phyloP scores from a whole-genome alignment of 148 eudicot species.

The Cornus suecica region DNA sequence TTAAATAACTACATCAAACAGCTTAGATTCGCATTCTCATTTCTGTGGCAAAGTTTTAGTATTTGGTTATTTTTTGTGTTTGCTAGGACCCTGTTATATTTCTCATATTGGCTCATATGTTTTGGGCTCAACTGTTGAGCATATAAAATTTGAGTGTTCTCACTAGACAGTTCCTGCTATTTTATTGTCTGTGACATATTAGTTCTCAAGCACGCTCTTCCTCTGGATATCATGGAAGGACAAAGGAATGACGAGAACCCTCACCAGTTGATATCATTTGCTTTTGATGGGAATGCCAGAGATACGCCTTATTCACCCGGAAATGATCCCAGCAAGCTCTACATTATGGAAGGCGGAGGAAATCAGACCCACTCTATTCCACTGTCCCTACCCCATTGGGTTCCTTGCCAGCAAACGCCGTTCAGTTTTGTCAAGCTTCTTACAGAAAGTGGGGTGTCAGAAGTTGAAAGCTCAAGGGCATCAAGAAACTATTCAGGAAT shows the following conservation, averaged over 20 bases:
- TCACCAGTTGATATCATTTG: constrained; percentile 23
- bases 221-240: constrained; percentile 26
- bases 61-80: not conserved
- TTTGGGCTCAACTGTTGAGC: not conserved
- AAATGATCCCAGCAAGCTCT: constrained; percentile 13
- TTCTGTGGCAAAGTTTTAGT: not conserved
- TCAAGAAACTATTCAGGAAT: constrained; percentile 10
- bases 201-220: constrained; percentile 4
- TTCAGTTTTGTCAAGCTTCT: constrained; percentile 18
- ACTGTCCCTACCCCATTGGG: constrained; percentile 25
- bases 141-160: not conserved
- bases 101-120: not conserved
- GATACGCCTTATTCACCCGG: constrained; percentile 11
- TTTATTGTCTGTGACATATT: not conserved
- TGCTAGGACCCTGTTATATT: not conserved
- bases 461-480: constrained; percentile 22
- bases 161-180: not conserved
- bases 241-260: constrained; percentile 10
- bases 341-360: not conserved
- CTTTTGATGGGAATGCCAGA: constrained; percentile 20
- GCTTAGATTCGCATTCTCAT: no score
- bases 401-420: constrained; percentile 23
- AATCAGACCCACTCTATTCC: constrained; percentile 13
- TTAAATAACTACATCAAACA: not conserved
- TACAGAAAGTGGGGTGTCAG: constrained; percentile 22